Evolutionary conservation across 306 rosid species (phyloP), one percentile per base, ranked within the genome.

Genomic region (Calophaca sinica): DNA sequence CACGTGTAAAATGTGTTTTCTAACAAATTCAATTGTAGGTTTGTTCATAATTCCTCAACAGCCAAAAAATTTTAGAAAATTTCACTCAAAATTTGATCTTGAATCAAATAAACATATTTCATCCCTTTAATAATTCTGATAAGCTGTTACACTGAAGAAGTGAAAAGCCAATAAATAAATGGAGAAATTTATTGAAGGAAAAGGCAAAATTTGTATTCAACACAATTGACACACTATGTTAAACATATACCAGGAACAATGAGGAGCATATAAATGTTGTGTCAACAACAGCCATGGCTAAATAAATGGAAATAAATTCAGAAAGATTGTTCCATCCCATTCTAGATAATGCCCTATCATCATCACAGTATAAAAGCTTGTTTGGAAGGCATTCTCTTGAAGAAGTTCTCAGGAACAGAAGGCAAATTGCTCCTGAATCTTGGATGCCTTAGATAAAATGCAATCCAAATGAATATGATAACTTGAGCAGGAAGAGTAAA

Each of bases 371-470:
- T 70, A 58, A 44, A 72, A 70, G 76, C 72, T 49, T 32, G 67
- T 59, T 64, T 75, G 35, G 81, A 69, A n/a, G 81, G 72, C 72
- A 83, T 15, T 64, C 91, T 88, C 48, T 41, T 38, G 46, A 88
- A 44, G 65, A 85, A 73, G 28, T 75, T 88, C 6, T 58, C 57
- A 32, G 74, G 78, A 36, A 50, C 2, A 0, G 74, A 52, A 75
- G 86, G 87, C 35, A 41, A 35, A 61, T 0, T 31, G 8, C 35
- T 13, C 9, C 85, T 26, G 36, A 68, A 81, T 53, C 33, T 81
- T 32, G 91, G 89, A 70, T 79, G 86, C 68, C 86, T 81, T 26
- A 85, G 64, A 33, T 20, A 76, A 58, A 63, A 76, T 11, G 58
- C n/a, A 29, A 78, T 68, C 52, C 68, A 12, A 39, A 61, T 10